Percentiles rank a stretch among this genome's conserved stretches.
phyloP scores from a whole-genome alignment of 2,329 filamentous ascomycete species.

The Monosporascus sp. region DNA sequence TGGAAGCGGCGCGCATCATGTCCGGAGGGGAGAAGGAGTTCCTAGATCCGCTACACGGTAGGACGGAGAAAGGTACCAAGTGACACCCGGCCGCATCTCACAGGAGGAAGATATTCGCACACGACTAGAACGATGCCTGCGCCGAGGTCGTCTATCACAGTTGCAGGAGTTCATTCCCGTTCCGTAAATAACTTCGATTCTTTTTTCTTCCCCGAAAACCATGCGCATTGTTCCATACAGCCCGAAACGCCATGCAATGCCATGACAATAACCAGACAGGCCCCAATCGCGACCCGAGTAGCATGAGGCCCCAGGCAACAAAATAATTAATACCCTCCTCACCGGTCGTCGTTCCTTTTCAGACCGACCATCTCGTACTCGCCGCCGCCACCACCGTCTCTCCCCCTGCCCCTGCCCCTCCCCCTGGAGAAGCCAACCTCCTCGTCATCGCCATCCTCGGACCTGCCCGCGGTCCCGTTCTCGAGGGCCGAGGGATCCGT shows the following conservation, averaged over 20 bases:
- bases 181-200: not conserved
- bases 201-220: not conserved
- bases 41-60: no score
- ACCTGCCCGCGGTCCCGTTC: conserved; percentile 13
- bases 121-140: no score
- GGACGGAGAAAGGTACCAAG: no score
- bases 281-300: no score
- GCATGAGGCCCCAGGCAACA: no score
- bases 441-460: conserved; percentile 27
- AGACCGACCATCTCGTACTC: conserved; percentile 64
- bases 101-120: no score
- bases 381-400: conserved; percentile 48
- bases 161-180: not conserved
- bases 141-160: not conserved
- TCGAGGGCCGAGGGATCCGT: conserved; percentile 10
- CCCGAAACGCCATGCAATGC: conserved; percentile 31
- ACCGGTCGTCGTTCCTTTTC: conserved; percentile 30
- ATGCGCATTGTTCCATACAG: conserved; percentile 9
- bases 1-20: no score
- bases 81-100: no score
- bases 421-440: conserved; percentile 48
- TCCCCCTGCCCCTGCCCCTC: conserved; percentile 45
- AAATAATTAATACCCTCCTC: not conserved
- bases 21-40: no score
- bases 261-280: conserved; percentile 12